phyloP scores from a whole-genome alignment of 371 early-diverging fungal species.

The Zopfochytrium polystomum region DNA sequence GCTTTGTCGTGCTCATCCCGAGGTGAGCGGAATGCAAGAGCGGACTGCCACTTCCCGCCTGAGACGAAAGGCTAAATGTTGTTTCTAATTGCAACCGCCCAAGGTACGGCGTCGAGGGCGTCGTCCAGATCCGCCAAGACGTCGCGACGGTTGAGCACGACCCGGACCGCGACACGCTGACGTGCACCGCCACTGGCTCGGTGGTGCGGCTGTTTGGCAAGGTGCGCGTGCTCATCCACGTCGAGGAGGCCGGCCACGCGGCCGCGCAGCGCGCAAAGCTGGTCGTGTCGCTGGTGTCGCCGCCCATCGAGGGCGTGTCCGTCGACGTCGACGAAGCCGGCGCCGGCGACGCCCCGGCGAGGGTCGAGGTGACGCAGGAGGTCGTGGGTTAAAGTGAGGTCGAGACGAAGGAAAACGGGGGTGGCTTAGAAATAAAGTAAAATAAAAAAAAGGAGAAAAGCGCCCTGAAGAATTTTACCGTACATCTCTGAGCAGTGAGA shows the following conservation, averaged over 20 bases:
- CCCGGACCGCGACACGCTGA: slow-evolving; percentile 16
- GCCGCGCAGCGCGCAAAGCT: slow-evolving; percentile 38
- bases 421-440: not conserved
- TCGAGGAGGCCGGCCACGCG: slow-evolving; percentile 63
- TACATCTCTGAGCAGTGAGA: not conserved
- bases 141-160: slow-evolving; percentile 12
- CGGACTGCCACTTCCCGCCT: not conserved
- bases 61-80: not conserved
- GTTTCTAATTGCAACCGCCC: not conserved
- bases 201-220: slow-evolving; percentile 70
- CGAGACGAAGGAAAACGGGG: slow-evolving; percentile 5
- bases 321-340: slow-evolving; percentile 10
- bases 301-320: slow-evolving; percentile 49
- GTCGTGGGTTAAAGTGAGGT: slow-evolving; percentile 5
- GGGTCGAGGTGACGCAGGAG: slow-evolving; percentile 14
- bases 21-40: slow-evolving; percentile 46
- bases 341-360: slow-evolving; percentile 8
- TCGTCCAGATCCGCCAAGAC: slow-evolving; percentile 63
- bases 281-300: slow-evolving; percentile 58
- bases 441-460: not conserved
- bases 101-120: slow-evolving; percentile 87
- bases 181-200: slow-evolving; percentile 43
- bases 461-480: not conserved
- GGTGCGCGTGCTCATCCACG: slow-evolving; percentile 71
- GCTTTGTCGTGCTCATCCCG: slow-evolving; percentile 87